Base-by-base conservation (phyloP, 192 early-diverging fungal species). In the Coemansia furcata region DNA sequence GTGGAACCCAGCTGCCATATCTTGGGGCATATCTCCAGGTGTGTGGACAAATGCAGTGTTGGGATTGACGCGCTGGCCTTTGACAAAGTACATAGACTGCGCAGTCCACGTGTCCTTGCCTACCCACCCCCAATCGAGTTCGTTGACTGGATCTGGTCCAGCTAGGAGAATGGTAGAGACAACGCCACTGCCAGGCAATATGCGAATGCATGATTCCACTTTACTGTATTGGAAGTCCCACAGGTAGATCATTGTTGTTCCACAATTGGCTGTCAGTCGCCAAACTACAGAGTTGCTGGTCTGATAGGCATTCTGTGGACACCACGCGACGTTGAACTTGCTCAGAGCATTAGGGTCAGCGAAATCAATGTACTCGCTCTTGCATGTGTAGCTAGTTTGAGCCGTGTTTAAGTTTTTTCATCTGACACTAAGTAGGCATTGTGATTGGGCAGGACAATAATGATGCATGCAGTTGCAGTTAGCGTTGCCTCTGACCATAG, bases 71-170 rank as follows among this genome's bases (percentile, higher is more conserved):
- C 73, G 80, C 52, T 74, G 63, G 5, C 80, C 85, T 14, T 77
- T 63, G 37, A 83, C 76, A 65, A 83, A 86, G 46, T 85, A 86
- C 74, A 77, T 85, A 7, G 82, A 74, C 66, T 82, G 80, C 7
- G 65, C 84, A 26, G 23, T 26, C 44, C 63, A 67, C 9, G 76
- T 69, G 46, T 87, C 62, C 60, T 84, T 82, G 42, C 88, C 88
- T 15, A 89, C 84, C 84, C 83, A 87, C 64, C 88, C 88, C 63
- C 72, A 83, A 62, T 89, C 88, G 5, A 89, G 60, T 62, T 89
- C 87, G 54, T 89, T 87, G 10, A 79, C 67, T 35, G 78, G 81
- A 33, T 67, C 60, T 15, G 72, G 55, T 7, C 73, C 83, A 11
- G 74, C 76, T 39, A 80, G 76, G 61, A 89, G 78, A 52, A 88